Base-by-base conservation (phyloP, 2,329 filamentous ascomycete genomes). In the Hymenoscyphus linearis region DNA sequence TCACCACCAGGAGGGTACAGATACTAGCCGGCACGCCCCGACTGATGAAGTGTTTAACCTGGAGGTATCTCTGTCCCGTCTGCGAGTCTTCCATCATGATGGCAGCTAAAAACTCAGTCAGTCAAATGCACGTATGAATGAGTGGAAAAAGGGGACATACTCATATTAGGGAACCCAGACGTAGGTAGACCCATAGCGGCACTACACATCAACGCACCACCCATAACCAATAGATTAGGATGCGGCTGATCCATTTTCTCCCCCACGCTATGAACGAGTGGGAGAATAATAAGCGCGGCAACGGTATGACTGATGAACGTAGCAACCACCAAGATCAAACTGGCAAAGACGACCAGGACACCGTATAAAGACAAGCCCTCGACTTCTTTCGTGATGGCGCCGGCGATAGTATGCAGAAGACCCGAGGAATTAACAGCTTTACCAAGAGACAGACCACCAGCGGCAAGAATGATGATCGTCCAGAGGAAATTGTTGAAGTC, bases 401-500 rank as follows among this genome's bases (percentile, higher is more conserved):
- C 79, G 2, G 95, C 95, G 56, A 99, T 89, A 0, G 92, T 96
- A 73, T 96, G 90, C 35, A 99, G 80, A 12, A 99, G 81, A 1
- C 95, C 95, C 0, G 93, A 98, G 0, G 91, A 95, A 65, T 92
- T 93, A 62, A 99, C 95, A 0, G 93, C 90, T 74, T 96, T 97
- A 60, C 95, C 95, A 0, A 99, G 85, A 1, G 92, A 92, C 36
- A 99, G 79, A 7, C 95, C 95, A 54, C 95, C 95, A 0, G 95
- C 93, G 0, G 95, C 95, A 22, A 99, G 87, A 71, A 99, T 98
- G 76, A 99, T 97, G 76, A 99, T 99, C 22, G 96, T 99, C 95
- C 95, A 99, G 44, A 97, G 88, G 76, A 99, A 99, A 76, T 99
- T 99, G 80, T 99, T 99, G 74, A 99, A 99, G 77, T 99, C 95